Percentiles rank a stretch among this genome's conserved stretches.
Evolutionary conservation across 306 rosid species (phyloP).

Genomic region (Chamaecrista fasciculata): DNA sequence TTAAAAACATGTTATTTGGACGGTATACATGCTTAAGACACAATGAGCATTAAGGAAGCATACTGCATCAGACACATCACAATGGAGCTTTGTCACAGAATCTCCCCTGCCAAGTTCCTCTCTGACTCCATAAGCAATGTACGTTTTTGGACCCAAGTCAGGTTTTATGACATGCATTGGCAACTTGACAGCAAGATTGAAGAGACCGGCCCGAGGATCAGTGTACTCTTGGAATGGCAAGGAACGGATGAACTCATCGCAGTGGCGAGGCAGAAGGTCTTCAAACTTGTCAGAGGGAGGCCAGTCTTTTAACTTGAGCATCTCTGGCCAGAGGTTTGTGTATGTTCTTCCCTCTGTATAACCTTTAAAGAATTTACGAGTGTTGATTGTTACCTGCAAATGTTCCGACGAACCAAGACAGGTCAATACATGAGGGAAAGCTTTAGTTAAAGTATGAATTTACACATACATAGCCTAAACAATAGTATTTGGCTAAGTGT

Average conservation of each 20-base stretch:
- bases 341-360: slow-evolving; percentile 73
- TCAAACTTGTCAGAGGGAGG: slow-evolving; percentile 90
- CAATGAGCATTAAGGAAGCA: slow-evolving; percentile 11
- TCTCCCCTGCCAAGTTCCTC: slow-evolving; percentile 93
- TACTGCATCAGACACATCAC: slow-evolving; percentile 95
- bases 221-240: slow-evolving; percentile 82
- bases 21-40: background rate
- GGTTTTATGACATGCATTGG: slow-evolving; percentile 71
- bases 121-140: slow-evolving; percentile 71
- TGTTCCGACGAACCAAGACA: slow-evolving; percentile 23
- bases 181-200: slow-evolving; percentile 84
- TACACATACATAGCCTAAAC: background rate
- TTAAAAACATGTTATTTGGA: slow-evolving; percentile 14
- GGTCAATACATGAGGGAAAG: background rate
- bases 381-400: slow-evolving; percentile 70
- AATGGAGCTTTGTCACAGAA: slow-evolving; percentile 88
- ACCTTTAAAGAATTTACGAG: slow-evolving; percentile 70
- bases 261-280: slow-evolving; percentile 84
- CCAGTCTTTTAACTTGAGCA: slow-evolving; percentile 95
- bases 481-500: slow-evolving; percentile 5
- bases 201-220: slow-evolving; percentile 73
- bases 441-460: slow-evolving; percentile 7
- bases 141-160: slow-evolving; percentile 93
- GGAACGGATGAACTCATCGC: slow-evolving; percentile 74
- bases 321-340: slow-evolving; percentile 76